Evolutionary conservation across 1,139 yeast species (phyloP).

Genomic region (Geotrichum europaeum): DNA sequence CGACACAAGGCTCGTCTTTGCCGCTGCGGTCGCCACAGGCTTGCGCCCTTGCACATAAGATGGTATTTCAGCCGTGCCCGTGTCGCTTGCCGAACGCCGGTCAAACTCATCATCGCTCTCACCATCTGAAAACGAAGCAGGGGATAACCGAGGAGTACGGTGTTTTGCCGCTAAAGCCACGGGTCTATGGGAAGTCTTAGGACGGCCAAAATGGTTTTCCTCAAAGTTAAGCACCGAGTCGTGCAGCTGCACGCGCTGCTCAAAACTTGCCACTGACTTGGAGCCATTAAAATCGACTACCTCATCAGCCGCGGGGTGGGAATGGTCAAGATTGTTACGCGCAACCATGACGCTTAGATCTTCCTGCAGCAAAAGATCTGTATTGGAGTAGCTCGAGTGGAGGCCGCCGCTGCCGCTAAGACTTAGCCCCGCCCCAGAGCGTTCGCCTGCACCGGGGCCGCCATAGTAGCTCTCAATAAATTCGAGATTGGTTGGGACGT

Average conservation of each 20-base stretch:
- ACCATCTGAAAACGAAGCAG: neutral
- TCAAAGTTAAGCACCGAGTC: slow-evolving; percentile 34
- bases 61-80: neutral
- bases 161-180: neutral
- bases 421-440: slow-evolving; percentile 18
- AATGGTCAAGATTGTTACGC: slow-evolving; percentile 19
- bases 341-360: slow-evolving; percentile 31
- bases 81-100: neutral
- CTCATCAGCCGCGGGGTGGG: slow-evolving; percentile 3
- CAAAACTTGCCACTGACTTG: slow-evolving; percentile 21
- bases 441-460: slow-evolving; percentile 22
- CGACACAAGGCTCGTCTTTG: neutral
- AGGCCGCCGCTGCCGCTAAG: neutral
- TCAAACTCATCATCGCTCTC: neutral
- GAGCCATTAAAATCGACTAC: slow-evolving; percentile 14
- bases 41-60: neutral
- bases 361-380: slow-evolving; percentile 33
- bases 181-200: neutral
- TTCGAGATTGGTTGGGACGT: slow-evolving; percentile 30
- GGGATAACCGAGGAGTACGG: neutral
- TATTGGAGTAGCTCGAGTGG: slow-evolving; percentile 24
- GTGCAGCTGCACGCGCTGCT: slow-evolving; percentile 28
- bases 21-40: neutral
- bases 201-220: slow-evolving; percentile 45
- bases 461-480: slow-evolving; percentile 38